A percentile compares a stretch with the other conserved stretches of the same genome.
Conservation (phyloP, 2,329 filamentous ascomycete genomes). For the Fusarium secorum region DNA sequence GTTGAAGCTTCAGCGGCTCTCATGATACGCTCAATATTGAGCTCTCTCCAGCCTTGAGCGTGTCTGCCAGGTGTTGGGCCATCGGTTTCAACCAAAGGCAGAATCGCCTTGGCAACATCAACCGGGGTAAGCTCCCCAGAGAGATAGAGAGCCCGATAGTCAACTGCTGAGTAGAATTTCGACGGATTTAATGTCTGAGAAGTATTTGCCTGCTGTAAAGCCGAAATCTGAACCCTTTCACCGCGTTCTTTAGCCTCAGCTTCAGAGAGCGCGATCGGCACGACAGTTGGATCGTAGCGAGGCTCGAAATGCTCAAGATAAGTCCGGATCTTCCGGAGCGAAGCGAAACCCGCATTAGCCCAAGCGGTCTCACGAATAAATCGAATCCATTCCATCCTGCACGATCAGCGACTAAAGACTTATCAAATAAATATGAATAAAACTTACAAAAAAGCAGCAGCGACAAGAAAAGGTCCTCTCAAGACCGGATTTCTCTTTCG, state of each 20-base stretch:
- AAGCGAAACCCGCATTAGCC: slow-evolving; percentile 69
- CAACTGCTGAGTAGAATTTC: slow-evolving; percentile 50
- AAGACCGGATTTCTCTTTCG: slow-evolving; percentile 31
- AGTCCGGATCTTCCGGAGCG: slow-evolving; percentile 61
- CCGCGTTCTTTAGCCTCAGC: slow-evolving; percentile 46
- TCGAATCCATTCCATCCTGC: slow-evolving; percentile 38
- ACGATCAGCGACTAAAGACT: not conserved
- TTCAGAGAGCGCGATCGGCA: slow-evolving; percentile 54
- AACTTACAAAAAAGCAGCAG: slow-evolving; percentile 35
- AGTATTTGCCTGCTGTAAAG: not conserved
- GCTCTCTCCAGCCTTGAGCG: slow-evolving; percentile 55
- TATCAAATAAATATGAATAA: too few relatives aligned
- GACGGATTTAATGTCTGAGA: slow-evolving; percentile 49
- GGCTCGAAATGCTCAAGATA: slow-evolving; percentile 60
- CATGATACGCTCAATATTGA: slow-evolving; percentile 51
- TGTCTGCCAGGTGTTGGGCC: slow-evolving; percentile 49
- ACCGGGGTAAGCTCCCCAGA: slow-evolving; percentile 56
- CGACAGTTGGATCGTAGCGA: slow-evolving; percentile 56
- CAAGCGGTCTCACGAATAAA: slow-evolving; percentile 50
- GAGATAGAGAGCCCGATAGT: slow-evolving; percentile 56
- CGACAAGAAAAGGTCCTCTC: slow-evolving; percentile 17
- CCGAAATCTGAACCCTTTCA: not conserved
- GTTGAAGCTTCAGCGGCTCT: slow-evolving; percentile 56
- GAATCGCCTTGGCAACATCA: slow-evolving; percentile 54
- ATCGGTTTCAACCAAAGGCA: slow-evolving; percentile 56